Base-by-base conservation (phyloP, 305 asterid species). In the Fraxinus velutina region DNA sequence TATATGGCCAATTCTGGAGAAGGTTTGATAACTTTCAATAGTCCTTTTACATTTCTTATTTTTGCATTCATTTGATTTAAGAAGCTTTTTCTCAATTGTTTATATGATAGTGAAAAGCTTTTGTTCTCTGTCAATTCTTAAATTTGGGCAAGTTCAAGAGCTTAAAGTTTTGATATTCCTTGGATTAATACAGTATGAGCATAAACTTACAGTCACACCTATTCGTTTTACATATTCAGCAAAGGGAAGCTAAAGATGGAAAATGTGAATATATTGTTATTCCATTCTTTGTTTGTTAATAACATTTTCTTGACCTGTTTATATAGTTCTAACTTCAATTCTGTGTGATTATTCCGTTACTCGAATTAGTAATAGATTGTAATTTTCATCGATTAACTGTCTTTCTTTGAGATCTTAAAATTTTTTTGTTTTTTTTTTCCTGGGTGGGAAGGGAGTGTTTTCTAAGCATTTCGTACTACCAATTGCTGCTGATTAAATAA, bases 1-100 rank as follows among this genome's bases (percentile, higher is more conserved):
- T 91, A 85, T 87, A 73, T 88, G 84, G 86, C 92, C 79, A 95
- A 89, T 89, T 84, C 99, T 72, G 96, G 85, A 71, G 97, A 95
- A 91, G 98, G 99, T 92, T 50, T 80, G 90, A 78, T 80, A 57
- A 10, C 75, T 60, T 84, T 78, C 44, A 64, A 27, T 62, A 44
- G 33, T 34, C 80, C 52, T 52, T 19, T 70, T 29, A 52, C 33
- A 55, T 68, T 52, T 52, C 34, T 4, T 4, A 2, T 19, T 66
- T 44, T 72, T 15, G n/a, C 19, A 15, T 42, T 68, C 22, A 64
- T 74, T 37, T 75, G 19, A 5, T 79, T 70, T 75, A 29, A 6
- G 50, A 27, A 9, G 47, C 73, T 75, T 75, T 73, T 55, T 55
- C 15, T 75, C 68, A 24, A 27, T 39, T 79, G 42, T 72, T 17